Evolutionary conservation across 2,329 filamentous ascomycete genomes (phyloP), one percentile per base, ranked within the genome.

Genomic region (Arthrobotrys megalospora): DNA sequence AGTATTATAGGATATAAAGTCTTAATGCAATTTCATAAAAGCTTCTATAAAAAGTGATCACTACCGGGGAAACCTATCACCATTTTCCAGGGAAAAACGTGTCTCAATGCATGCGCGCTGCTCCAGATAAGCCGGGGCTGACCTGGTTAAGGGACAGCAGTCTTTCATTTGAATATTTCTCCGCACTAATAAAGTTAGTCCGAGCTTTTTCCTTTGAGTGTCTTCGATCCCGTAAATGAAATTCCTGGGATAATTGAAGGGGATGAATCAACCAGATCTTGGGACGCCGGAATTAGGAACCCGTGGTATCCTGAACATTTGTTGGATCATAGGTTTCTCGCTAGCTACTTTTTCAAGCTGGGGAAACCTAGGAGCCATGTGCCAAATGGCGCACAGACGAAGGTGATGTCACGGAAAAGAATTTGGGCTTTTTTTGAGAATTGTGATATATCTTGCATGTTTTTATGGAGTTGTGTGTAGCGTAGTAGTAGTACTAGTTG

Each of bases 1-100:
- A 19, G 52, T 70, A 21, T 34, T 62, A 70, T 62, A 64, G 19
- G 6, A 19, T 16, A 1, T n/a, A 10, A 6, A 21, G 16, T 70
- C 55, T 71, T 63, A 64, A 63, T 53, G 55, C 21, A 71, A 71
- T 71, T 71, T 71, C 14, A 63, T 41, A 28, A 21, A 47, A 8
- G 1, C 5, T 43, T 53, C 67, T 71, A 71, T 71, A 71, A 71
- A 71, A 71, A 71, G 55, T 32, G 5, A 45, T 19, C 3, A 43
- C 28, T 6, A 48, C 19, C 24, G 24, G 24, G 43, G 16, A 62
- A 64, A 6, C 16, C n/a, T 58, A 60, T 28, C 34, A 41, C 14
- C 8, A 50, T 50, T 41, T 38, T 16, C 32, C 38, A 58, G 52
- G 32, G 50, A 50, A 45, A 58, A 43, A 60, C 55, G 6, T 60